Base-by-base conservation (phyloP, 2,329 filamentous ascomycete species). In the Xylaria sp. region DNA sequence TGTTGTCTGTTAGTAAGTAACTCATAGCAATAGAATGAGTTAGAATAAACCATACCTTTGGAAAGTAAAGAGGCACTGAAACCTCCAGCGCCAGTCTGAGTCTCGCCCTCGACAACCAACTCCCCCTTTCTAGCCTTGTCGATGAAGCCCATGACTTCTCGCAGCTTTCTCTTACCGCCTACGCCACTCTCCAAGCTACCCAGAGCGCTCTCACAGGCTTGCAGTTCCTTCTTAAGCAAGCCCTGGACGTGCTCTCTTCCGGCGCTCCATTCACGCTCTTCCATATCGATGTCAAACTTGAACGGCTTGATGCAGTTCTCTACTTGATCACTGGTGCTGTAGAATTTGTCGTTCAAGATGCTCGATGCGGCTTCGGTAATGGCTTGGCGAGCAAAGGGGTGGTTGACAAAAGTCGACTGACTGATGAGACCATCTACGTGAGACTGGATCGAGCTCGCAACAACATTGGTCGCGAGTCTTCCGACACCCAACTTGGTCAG, bases 221-320 rank as follows among this genome's bases (percentile, higher is more conserved):
- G 82, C 3, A 99, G 80, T 73, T 99, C 94, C 54, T 88, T 87
- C 74, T 95, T 95, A n/a, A 99, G 77, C 1, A 94, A 86, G 7
- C 80, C 82, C 46, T 85, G 83, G 1, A 93, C 88, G 67, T 95
- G 94, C 51, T 96, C 92, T 55, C 93, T 82, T 0, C 92, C 92
- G 62, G 89, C 85, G 2, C 80, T 74, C 94, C 94, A 99, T 73
- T 99, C 95, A 6, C 86, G 81, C 46, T 92, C 90, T 70, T 96
- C 91, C 50, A 99, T 87, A 68, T 99, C 94, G 60, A 99, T 96
- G 63, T 97, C 92, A 67, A 93, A 97, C 73, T 99, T 99, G 79
- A 93, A 99, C 0, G 95, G 94, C 75, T 99, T 99, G 76, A 99
- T 95, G 72, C 93, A 99, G 72, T 97, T 97, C 74, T 99, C 94